Evolutionary conservation across 257 asterid genomes (phyloP).

Genomic region (Solanum gandarillasii): DNA sequence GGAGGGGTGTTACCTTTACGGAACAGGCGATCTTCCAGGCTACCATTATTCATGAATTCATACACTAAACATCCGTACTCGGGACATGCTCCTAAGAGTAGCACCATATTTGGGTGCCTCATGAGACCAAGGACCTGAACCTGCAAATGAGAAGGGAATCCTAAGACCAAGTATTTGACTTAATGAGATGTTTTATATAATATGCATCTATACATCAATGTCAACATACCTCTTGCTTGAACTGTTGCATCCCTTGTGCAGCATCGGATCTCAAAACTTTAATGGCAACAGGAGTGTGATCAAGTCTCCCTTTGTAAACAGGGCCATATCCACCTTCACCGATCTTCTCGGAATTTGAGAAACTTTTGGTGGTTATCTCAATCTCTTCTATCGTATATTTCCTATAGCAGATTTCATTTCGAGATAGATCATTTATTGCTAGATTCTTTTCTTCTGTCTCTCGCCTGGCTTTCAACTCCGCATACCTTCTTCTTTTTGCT

Average conservation of each 20-base stretch:
- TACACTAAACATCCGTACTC: slow-evolving; percentile 3
- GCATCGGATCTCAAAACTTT: slow-evolving; percentile 10
- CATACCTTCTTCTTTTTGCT: slow-evolving; percentile 1
- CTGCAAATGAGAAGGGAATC: neutral
- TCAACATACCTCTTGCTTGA: slow-evolving; percentile 14
- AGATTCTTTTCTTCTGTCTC: slow-evolving; percentile 7
- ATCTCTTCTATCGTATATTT: slow-evolving; percentile 15
- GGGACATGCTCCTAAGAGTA: slow-evolving; percentile 8
- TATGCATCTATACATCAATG: neutral
- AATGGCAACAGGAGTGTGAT: slow-evolving; percentile 5
- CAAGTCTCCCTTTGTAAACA: slow-evolving; percentile 1
- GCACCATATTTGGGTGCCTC: slow-evolving; percentile 15
- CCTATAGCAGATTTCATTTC: neutral
- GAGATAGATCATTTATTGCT: neutral
- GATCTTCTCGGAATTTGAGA: slow-evolving; percentile 9
- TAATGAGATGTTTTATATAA: neutral
- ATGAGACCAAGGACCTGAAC: slow-evolving; percentile 13
- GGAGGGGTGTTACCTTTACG: slow-evolving; percentile 7
- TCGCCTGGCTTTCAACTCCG: slow-evolving; percentile 5
- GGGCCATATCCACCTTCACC: slow-evolving; percentile 16
- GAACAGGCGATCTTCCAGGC: slow-evolving; percentile 1
- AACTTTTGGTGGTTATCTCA: slow-evolving; percentile 8
- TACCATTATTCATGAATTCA: slow-evolving; percentile 2
- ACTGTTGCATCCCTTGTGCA: slow-evolving; percentile 9
- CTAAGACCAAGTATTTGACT: neutral